phyloP scores from a whole-genome alignment of 768 basidiomycete genomes.

The Holtermannia corniformis region DNA sequence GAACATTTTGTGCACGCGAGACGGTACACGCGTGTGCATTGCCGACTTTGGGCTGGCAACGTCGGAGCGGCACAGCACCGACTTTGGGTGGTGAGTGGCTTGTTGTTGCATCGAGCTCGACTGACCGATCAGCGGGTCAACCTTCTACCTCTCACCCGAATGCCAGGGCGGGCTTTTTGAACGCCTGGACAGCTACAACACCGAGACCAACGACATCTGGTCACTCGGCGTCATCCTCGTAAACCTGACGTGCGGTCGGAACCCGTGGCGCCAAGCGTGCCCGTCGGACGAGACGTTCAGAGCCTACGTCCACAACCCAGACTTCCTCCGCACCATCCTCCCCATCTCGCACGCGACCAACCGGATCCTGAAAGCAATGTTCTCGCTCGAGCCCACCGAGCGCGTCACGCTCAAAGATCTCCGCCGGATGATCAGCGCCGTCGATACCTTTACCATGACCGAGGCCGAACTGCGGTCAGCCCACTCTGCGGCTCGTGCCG shows the following conservation, averaged over 20 bases:
- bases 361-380: constrained; percentile 59
- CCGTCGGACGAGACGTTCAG: constrained; percentile 62
- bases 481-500: constrained; percentile 34
- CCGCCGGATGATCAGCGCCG: constrained; percentile 49
- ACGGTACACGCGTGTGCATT: constrained; percentile 65
- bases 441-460: constrained; percentile 57
- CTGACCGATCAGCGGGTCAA: constrained; percentile 51
- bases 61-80: constrained; percentile 68
- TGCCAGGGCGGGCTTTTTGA: constrained; percentile 51
- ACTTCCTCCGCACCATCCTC: constrained; percentile 58
- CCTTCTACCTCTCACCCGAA: constrained; percentile 94
- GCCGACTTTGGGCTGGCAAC: constrained; percentile 95
- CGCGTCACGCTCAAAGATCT: constrained; percentile 60
- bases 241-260: constrained; percentile 67
- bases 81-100: constrained; percentile 60
- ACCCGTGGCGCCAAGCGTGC: constrained; percentile 66
- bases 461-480: constrained; percentile 45
- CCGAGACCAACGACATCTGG: constrained; percentile 84
- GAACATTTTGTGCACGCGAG: constrained; percentile 62
- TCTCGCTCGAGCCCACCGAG: constrained; percentile 54
- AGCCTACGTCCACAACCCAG: constrained; percentile 57
- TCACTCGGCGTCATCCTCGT: constrained; percentile 71
- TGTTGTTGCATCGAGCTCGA: neutral
- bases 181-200: constrained; percentile 53
- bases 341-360: constrained; percentile 64